These are phyloP conservation scores for Arthrobotrys entomopaga DNA, from an alignment of 2,329 filamentous ascomycete species.

Conservation along the genomic window DNA sequence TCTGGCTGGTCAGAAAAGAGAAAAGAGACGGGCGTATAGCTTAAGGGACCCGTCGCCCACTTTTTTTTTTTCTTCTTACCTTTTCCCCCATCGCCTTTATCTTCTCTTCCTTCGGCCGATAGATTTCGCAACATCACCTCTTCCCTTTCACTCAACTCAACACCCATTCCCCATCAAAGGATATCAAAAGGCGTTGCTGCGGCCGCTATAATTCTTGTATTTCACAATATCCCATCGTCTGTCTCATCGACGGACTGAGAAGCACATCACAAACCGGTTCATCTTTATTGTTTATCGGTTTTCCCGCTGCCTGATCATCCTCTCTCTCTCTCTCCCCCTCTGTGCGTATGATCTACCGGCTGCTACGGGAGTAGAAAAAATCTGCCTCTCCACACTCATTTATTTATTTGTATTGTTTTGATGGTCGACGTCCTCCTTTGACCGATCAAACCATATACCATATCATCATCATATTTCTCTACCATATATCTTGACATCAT, in stretches of 20 bases:
- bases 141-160: conserved; percentile 42
- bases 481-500: conserved; percentile 11
- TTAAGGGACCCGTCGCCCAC: conserved; percentile 54
- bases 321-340: neutral
- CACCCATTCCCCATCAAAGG: conserved; percentile 30
- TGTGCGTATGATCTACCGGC: neutral
- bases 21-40: conserved; percentile 21
- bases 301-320: neutral
- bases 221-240: neutral
- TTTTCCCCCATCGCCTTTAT: conserved; percentile 22
- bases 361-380: neutral
- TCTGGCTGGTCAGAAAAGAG: conserved; percentile 37
- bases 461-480: neutral
- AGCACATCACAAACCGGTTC: neutral
- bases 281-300: too few relatives aligned
- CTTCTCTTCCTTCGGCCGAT: conserved; percentile 51
- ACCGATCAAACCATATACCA: conserved; percentile 3
- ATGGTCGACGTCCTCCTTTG: conserved; percentile 1
- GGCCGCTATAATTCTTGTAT: conserved; percentile 15
- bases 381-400: conserved; percentile 6
- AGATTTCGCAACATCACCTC: conserved; percentile 55
- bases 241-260: conserved; percentile 8
- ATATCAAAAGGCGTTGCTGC: conserved; percentile 1
- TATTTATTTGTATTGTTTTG: conserved; percentile 15
- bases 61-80: conserved; percentile 38